Evolutionary conservation across 371 early-diverging fungal species (phyloP).

Genomic region (Rhizopus delemar): DNA sequence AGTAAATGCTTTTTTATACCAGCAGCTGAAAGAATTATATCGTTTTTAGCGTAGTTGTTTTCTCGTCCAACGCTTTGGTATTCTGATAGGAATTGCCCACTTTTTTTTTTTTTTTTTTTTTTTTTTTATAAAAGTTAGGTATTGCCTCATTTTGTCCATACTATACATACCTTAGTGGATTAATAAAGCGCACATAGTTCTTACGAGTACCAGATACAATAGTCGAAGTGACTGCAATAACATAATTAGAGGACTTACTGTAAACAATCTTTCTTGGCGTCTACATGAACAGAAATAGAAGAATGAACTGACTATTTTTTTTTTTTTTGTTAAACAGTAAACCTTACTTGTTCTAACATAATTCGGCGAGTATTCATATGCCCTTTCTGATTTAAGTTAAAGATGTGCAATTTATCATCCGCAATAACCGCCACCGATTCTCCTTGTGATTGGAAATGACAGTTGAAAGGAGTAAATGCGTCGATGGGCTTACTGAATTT

Average conservation of each 20-base stretch:
- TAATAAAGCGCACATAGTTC: slow-evolving; percentile 19
- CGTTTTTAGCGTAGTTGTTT: slow-evolving; percentile 15
- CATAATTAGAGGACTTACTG: slow-evolving; percentile 14
- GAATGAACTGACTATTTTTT: no score
- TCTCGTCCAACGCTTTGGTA: slow-evolving; percentile 14
- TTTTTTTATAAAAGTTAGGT: neutral
- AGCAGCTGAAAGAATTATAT: slow-evolving; percentile 26
- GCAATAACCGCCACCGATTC: slow-evolving; percentile 24
- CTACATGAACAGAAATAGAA: slow-evolving; percentile 8
- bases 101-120: slow-evolving; percentile 2
- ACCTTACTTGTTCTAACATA: slow-evolving; percentile 25
- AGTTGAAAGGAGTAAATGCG: slow-evolving; percentile 18
- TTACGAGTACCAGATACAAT: slow-evolving; percentile 13
- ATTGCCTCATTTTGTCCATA: neutral
- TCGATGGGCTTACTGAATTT: slow-evolving; percentile 12
- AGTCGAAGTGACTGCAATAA: slow-evolving; percentile 17
- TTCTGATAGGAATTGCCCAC: slow-evolving; percentile 22
- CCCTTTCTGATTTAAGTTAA: slow-evolving; percentile 7
- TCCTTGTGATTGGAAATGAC: neutral
- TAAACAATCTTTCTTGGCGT: slow-evolving; percentile 29
- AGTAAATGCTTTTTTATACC: slow-evolving; percentile 9
- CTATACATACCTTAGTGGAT: slow-evolving; percentile 16
- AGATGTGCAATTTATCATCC: slow-evolving; percentile 26
- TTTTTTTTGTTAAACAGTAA: no score
- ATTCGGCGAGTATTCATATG: slow-evolving; percentile 20